Percentiles rank a stretch among this genome's conserved stretches.
Conservation (phyloP, 805 yeast species). For the Starmerella potacharoeniae region DNA sequence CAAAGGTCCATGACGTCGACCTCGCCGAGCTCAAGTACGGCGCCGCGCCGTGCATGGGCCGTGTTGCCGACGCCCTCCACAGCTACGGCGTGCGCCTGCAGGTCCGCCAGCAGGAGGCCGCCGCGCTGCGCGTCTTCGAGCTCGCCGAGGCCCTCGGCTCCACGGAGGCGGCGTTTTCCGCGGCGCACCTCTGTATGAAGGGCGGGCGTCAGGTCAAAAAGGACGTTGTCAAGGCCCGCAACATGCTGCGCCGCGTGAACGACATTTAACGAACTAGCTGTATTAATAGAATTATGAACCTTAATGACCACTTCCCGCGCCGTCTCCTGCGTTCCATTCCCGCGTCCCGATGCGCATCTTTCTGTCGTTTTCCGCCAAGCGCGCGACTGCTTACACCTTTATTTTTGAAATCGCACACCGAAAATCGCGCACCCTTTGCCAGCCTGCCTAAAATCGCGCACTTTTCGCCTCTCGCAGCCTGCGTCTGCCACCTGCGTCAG, state of each 20-base stretch:
- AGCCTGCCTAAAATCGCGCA: too few species aligned
- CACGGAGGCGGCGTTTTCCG: constrained; percentile 54
- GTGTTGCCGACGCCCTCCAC: constrained; percentile 3
- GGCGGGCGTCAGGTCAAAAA: constrained; percentile 44
- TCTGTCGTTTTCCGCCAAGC: too few species aligned
- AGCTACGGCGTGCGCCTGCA: constrained; percentile 5
- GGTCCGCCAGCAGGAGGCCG: constrained; percentile 37
- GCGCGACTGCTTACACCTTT: too few species aligned
- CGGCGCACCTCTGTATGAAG: constrained; percentile 56
- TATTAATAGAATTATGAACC: background rate
- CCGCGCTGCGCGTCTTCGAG: constrained; percentile 49
- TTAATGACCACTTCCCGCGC: background rate
- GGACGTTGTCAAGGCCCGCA: constrained; percentile 45
- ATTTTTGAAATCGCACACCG: too few species aligned
- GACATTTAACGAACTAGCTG: background rate
- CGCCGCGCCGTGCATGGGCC: background rate
- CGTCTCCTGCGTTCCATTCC: background rate
- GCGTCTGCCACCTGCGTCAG: too few species aligned
- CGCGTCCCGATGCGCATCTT: too few species aligned
- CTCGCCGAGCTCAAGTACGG: background rate
- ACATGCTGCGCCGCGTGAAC: constrained; percentile 11
- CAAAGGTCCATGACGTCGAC: background rate
- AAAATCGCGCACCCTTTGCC: too few species aligned
- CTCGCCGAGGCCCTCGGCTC: constrained; percentile 59
- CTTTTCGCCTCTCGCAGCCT: too few species aligned